Evolutionary conservation across 768 basidiomycete species (phyloP).

Genomic region (Trametes cubensis): DNA sequence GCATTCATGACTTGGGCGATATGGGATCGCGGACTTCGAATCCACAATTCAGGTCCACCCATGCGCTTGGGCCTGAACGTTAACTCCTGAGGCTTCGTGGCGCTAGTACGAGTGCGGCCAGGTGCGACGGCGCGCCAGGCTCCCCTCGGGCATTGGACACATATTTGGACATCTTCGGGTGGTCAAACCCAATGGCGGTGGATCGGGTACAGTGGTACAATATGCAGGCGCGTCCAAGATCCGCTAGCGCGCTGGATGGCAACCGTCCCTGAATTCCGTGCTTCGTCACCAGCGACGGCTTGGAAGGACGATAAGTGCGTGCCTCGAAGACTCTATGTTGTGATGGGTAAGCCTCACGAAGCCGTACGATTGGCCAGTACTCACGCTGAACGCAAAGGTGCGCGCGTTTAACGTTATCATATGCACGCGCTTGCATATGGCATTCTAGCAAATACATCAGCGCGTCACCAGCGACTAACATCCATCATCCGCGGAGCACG

Average conservation of each 20-base stretch:
- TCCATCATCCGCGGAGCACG: no score
- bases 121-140: no score
- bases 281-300: not conserved
- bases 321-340: no score
- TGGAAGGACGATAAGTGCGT: no score
- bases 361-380: no score
- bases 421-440: not conserved
- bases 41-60: not conserved
- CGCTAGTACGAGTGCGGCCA: not conserved
- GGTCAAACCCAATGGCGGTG: not conserved
- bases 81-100: slow-evolving; percentile 9
- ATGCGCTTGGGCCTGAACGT: not conserved
- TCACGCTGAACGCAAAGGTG: not conserved
- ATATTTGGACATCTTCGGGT: slow-evolving; percentile 1
- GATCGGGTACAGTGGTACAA: not conserved
- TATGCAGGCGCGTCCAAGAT: not conserved
- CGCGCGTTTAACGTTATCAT: slow-evolving; percentile 2
- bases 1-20: no score
- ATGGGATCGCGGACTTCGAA: slow-evolving; percentile 12
- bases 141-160: no score
- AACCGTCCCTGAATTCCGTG: not conserved
- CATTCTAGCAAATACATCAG: not conserved
- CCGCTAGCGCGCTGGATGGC: not conserved
- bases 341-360: no score
- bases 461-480: no score